A percentile compares a stretch with the other conserved stretches of the same genome.
Evolutionary conservation across 2,329 filamentous ascomycete species (phyloP).

Genomic region (Aureobasidium namibiae): DNA sequence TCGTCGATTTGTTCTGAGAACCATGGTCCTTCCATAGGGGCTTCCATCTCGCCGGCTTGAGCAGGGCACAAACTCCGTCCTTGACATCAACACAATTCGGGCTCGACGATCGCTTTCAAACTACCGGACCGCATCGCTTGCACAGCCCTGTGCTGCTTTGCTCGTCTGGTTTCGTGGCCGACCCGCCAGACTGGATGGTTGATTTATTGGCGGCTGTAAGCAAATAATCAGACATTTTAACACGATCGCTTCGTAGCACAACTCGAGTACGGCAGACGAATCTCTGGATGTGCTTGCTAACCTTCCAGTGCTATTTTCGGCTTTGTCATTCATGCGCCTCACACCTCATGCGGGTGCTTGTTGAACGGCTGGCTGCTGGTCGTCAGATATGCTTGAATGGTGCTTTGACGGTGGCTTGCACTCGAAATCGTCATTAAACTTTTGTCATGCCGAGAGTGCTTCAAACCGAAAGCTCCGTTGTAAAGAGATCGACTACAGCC

Average conservation of each 20-base stretch:
- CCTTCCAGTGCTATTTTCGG: slow-evolving; percentile 10
- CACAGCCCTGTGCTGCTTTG: slow-evolving; percentile 7
- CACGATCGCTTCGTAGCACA: neutral
- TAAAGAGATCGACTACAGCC: neutral
- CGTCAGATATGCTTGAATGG: neutral
- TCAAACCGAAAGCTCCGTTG: neutral
- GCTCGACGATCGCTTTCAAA: neutral
- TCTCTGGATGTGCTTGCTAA: neutral
- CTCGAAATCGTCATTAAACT: neutral
- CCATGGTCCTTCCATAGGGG: neutral
- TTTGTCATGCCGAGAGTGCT: neutral
- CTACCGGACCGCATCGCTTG: neutral
- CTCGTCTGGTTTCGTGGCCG: neutral
- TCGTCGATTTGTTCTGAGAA: slow-evolving; percentile 5
- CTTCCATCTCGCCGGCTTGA: neutral
- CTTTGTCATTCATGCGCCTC: slow-evolving; percentile 8
- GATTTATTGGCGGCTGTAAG: neutral
- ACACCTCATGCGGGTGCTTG: slow-evolving; percentile 6
- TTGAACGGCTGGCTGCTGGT: neutral
- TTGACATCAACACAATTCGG: neutral
- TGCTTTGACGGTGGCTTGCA: neutral
- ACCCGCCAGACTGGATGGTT: neutral
- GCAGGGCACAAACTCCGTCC: neutral
- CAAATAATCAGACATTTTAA: slow-evolving; percentile 6
- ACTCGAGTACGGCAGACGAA: neutral